Evolutionary conservation across 2,329 filamentous ascomycete genomes (phyloP).

Genomic region (Colletotrichum tofieldiae): DNA sequence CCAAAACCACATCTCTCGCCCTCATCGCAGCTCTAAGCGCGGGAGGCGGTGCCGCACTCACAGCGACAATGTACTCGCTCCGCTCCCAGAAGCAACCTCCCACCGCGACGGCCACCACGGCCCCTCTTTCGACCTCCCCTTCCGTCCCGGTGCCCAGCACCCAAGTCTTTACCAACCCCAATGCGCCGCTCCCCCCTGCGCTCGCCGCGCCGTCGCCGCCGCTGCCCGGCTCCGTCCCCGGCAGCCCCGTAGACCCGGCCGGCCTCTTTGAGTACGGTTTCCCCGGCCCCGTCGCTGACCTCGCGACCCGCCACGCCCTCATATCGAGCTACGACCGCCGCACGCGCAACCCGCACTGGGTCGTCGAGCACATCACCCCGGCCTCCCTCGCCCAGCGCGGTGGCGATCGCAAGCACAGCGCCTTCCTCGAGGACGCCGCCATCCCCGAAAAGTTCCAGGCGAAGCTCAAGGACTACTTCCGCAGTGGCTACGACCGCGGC

Average conservation of each 20-base stretch:
- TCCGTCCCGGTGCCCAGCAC: conserved; percentile 69
- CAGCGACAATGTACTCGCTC: conserved; percentile 77
- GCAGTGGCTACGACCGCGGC: conserved; percentile 94
- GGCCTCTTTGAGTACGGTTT: conserved; percentile 91
- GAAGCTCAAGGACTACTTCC: conserved; percentile 93
- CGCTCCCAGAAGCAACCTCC: conserved; percentile 59
- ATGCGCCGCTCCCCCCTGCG: conserved; percentile 48
- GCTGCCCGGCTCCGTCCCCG: conserved; percentile 50
- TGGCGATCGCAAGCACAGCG: conserved; percentile 87
- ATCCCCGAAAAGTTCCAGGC: conserved; percentile 92
- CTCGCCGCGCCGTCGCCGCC: conserved; percentile 47
- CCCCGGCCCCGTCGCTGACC: conserved; percentile 89
- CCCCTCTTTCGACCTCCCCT: conserved; percentile 49
- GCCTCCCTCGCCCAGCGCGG: conserved; percentile 81
- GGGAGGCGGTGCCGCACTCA: conserved; percentile 82
- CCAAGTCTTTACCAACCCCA: conserved; percentile 62
- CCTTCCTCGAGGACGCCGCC: conserved; percentile 84
- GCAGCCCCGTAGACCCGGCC: conserved; percentile 77
- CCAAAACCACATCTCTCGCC: conserved; percentile 79
- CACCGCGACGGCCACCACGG: conserved; percentile 48
- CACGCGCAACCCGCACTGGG: conserved; percentile 93
- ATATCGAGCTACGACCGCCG: conserved; percentile 93
- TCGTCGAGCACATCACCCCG: conserved; percentile 95
- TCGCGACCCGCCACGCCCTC: conserved; percentile 82
- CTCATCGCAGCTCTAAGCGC: conserved; percentile 84